Evolutionary conservation across 1,139 yeast species (phyloP).

Genomic region (Hyphopichia khmerensis): DNA sequence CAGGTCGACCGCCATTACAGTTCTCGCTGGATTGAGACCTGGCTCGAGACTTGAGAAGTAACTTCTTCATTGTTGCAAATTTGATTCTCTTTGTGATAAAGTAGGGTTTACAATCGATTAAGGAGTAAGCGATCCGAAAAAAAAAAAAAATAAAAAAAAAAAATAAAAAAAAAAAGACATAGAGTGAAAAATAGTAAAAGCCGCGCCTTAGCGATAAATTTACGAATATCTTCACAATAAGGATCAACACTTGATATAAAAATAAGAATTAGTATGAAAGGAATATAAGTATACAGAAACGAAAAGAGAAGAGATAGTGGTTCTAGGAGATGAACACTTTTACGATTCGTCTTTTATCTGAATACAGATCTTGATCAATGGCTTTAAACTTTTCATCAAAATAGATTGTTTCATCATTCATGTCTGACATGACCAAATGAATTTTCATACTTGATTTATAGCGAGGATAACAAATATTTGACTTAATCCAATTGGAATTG

Average conservation of each 20-base stretch:
- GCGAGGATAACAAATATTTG: constrained; percentile 40
- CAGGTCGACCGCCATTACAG: background rate
- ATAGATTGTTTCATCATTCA: constrained; percentile 4
- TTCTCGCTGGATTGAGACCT: too few relatives aligned
- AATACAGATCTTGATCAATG: background rate
- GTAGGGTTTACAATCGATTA: too few relatives aligned
- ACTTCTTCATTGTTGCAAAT: too few relatives aligned
- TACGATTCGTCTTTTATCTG: background rate
- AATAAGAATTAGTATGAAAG: background rate
- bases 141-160: too few relatives aligned
- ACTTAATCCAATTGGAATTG: constrained; percentile 32
- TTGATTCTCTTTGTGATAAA: too few relatives aligned
- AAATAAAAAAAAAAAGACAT: too few relatives aligned
- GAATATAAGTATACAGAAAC: too few relatives aligned
- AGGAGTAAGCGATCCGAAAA: too few relatives aligned
- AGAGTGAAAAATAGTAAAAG: too few relatives aligned
- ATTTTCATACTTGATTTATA: constrained; percentile 46
- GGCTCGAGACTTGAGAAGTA: background rate
- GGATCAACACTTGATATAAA: background rate
- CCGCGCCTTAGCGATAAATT: too few relatives aligned
- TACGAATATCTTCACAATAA: too few relatives aligned
- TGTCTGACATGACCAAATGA: constrained; percentile 20
- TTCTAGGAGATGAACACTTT: background rate
- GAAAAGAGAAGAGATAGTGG: too few relatives aligned
- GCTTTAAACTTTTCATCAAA: constrained; percentile 1